phyloP scores from a whole-genome alignment of 306 rosid genomes.

The Cicer arietinum region DNA sequence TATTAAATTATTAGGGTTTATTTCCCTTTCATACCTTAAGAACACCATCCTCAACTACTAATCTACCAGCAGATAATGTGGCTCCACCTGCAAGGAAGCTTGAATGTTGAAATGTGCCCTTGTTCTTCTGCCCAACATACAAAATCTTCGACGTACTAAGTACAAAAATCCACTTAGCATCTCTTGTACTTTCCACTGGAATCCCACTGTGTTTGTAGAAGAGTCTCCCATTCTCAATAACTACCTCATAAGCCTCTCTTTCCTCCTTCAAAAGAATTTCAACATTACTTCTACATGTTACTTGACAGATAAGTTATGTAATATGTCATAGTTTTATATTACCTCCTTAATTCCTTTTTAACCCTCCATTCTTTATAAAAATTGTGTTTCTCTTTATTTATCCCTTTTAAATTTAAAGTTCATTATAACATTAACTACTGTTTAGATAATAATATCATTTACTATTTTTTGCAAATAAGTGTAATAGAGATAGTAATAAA shows the following conservation, averaged over 20 bases:
- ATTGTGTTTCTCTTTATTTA: too few species aligned
- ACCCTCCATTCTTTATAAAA: too few species aligned
- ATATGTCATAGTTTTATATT: neutral
- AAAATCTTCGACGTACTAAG: constrained; percentile 78
- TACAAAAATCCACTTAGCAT: constrained; percentile 83
- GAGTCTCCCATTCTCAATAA: constrained; percentile 63
- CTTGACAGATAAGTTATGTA: constrained; percentile 23
- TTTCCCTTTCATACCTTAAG: constrained; percentile 63
- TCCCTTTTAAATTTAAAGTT: too few species aligned
- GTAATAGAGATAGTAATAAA: too few species aligned
- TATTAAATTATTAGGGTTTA: neutral
- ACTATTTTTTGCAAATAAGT: too few species aligned
- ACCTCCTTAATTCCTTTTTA: too few species aligned
- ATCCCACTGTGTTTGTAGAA: constrained; percentile 55
- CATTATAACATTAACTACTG: too few species aligned
- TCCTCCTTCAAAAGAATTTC: constrained; percentile 56
- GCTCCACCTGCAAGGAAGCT: constrained; percentile 97
- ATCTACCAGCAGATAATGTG: constrained; percentile 85
- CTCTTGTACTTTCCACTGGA: constrained; percentile 60
- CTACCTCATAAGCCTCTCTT: constrained; percentile 64
- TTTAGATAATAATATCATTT: too few species aligned
- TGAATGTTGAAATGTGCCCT: constrained; percentile 94
- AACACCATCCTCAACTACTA: constrained; percentile 68
- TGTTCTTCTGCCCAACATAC: constrained; percentile 74
- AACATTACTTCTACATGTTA: constrained; percentile 7